Evolutionary conservation across 2,329 filamentous ascomycete genomes (phyloP), one percentile per base, ranked within the genome.

Genomic region (Nakataea oryzae): DNA sequence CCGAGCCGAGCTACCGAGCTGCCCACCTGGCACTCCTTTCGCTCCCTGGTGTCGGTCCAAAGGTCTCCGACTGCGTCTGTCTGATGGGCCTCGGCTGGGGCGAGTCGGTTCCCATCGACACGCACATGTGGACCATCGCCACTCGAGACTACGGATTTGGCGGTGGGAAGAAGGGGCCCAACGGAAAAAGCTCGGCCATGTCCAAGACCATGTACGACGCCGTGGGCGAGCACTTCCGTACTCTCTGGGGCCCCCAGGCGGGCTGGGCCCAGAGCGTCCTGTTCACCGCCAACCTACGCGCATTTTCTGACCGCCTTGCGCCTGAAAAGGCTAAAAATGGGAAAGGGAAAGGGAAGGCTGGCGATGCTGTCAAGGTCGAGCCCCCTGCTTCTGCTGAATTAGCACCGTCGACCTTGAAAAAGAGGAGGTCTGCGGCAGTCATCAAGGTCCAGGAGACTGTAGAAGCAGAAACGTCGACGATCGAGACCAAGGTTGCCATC

Each of bases 81-180:
- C 78, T 99, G 26, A 97, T 99, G 89, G 96, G 96, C 0, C 77
- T 99, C 17, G 93, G 93, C 30, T 99, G 96, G 93, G 89, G 89
- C 34, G 93, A 97, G 74, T 87, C 93, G 3, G 93, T 99, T 1
- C 95, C 95, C 0, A 90, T 99, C 34, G 95, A 99, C 74, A 99
- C 96, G 1, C 96, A 99, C 75, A 91, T 99, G 14, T 97, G 93
- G 93, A 93, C 97, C 77, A 97, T 99, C 70, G 96, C 95, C 0
- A 91, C 96, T 73, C 83, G 95, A 61, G 95, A 99, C 74, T 99
- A 99, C 76, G 92, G 88, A 63, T 96, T 99, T 69, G 90, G 91
- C 8, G 54, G 54, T 1, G 47, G 50, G 11, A 59, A 59, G 26
- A 47, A 28, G 17, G 54, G n/a, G 24, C n/a, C 30, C 13, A 90